These are phyloP conservation scores for Cryphonectria naterciae DNA, from an alignment of 2,329 filamentous ascomycete species.

Conservation along the genomic window DNA sequence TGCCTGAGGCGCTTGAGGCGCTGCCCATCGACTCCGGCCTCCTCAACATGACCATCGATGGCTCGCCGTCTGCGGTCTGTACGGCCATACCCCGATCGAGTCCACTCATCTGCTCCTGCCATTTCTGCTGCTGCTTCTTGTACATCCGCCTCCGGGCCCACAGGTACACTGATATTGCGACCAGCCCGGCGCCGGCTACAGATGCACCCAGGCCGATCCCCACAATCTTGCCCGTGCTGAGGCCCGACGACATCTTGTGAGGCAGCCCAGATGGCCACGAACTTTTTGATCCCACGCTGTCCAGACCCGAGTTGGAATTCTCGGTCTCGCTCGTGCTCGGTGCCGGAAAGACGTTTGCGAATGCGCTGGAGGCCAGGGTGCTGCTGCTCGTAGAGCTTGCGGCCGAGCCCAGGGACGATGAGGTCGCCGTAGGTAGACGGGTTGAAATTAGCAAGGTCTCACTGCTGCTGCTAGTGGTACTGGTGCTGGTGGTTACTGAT, in stretches of 20 bases:
- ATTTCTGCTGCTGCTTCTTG: constrained; percentile 19
- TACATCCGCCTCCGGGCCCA: constrained; percentile 18
- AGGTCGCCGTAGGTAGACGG: neutral
- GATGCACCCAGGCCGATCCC: constrained; percentile 15
- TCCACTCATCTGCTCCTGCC: constrained; percentile 11
- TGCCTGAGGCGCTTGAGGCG: neutral
- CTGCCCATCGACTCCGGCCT: neutral
- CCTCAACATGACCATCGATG: constrained; percentile 8
- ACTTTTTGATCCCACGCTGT: neutral
- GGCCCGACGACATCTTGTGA: neutral
- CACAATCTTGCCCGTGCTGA: constrained; percentile 16
- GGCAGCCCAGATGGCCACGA: neutral
- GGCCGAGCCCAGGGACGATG: neutral
- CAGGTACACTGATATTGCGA: constrained; percentile 19
- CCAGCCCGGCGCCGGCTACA: constrained; percentile 17
- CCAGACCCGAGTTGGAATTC: neutral
- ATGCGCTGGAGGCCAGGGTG: neutral
- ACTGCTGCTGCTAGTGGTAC: constrained; percentile 6
- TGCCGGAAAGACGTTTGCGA: constrained; percentile 1
- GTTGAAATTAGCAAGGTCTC: neutral
- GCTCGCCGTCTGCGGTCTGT: constrained; percentile 6
- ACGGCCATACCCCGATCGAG: neutral
- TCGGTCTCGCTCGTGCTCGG: neutral
- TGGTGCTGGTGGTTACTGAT: neutral
- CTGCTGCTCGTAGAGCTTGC: neutral